phyloP scores from a whole-genome alignment of 2,329 filamentous ascomycete genomes.

The Fusarium aywerte region DNA sequence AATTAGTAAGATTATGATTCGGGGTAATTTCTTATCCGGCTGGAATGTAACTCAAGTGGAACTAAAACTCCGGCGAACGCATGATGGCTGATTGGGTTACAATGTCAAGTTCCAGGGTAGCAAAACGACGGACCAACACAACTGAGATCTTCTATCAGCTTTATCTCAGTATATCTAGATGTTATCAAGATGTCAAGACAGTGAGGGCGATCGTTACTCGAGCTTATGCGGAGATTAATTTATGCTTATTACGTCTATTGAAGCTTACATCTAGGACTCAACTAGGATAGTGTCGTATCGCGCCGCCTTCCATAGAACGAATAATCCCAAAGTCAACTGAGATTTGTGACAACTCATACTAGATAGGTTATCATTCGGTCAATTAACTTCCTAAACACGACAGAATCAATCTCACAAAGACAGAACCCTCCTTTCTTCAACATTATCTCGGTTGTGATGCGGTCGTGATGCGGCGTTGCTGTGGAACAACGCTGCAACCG shows the following conservation, averaged over 20 bases:
- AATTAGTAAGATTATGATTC: not conserved
- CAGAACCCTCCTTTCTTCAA: not conserved
- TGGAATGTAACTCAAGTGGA: too few relatives aligned
- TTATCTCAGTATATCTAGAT: not conserved
- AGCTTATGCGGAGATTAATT: constrained; percentile 10
- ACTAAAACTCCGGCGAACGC: too few relatives aligned
- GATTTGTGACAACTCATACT: too few relatives aligned
- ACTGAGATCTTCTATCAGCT: not conserved
- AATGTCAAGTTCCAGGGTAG: not conserved
- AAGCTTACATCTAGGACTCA: too few relatives aligned
- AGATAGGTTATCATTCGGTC: not conserved
- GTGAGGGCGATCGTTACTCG: not conserved
- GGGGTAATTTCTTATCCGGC: not conserved
- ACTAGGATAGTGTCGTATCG: too few relatives aligned
- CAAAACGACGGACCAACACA: not conserved
- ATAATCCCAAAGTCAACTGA: too few relatives aligned
- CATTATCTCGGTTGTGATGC: not conserved
- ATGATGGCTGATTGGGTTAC: not conserved
- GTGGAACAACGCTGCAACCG: not conserved
- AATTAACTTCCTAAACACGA: not conserved
- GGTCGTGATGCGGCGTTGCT: not conserved
- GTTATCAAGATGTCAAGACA: not conserved
- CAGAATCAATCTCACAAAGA: not conserved
- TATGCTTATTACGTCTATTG: not conserved
- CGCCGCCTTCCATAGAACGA: too few relatives aligned